Base-by-base conservation (phyloP, 768 basidiomycete species). In the Mycena chlorophos region DNA sequence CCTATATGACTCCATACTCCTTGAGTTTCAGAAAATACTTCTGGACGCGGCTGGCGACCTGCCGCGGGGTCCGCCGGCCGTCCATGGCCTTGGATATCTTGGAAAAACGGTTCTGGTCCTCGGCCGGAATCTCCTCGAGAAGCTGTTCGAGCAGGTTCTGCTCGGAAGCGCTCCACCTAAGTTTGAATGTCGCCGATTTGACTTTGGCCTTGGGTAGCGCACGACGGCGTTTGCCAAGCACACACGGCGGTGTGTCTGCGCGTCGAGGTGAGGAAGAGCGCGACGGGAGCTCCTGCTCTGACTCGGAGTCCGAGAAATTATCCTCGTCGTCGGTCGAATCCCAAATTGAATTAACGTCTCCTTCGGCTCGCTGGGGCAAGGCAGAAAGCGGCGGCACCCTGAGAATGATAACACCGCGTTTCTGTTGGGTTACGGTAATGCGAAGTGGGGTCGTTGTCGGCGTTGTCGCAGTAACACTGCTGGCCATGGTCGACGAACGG, bases 31-130 rank as follows among this genome's bases (percentile, higher is more conserved):
- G 88, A 68, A 90, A 87, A 69, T 91, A 92, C 70, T 93, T 93
- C 63, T 93, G 91, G 51, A 93, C 90, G 17, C 89, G 81, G 73
- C 88, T 91, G 31, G 89, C 89, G n/a, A 93, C 91, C 73, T 93
- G 91, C 57, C 89, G 73, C 3, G 90, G 85, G 3, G 91, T 91
- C 54, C 90, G 73, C 40, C 75, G 75, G 0, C 90, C 90, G 46
- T 83, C 76, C 91, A 93, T 93, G 30, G 88, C 91, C 51, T 78
- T 74, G 14, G 90, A 92, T 49, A 92, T 92, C 69, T 89, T 88
- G 52, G 84, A 77, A 87, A 87, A 92, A 50, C 89, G 91, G 63
- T 22, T 86, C 68, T 85, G 83, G 71, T 88, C 87, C 20, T 86
- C 85, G 14, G 85, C 86, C 0, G 91, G 91, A 43, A 90, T 87